Conservation (phyloP, 2,329 filamentous ascomycete genomes). For the Epichloe brachyelytri region DNA sequence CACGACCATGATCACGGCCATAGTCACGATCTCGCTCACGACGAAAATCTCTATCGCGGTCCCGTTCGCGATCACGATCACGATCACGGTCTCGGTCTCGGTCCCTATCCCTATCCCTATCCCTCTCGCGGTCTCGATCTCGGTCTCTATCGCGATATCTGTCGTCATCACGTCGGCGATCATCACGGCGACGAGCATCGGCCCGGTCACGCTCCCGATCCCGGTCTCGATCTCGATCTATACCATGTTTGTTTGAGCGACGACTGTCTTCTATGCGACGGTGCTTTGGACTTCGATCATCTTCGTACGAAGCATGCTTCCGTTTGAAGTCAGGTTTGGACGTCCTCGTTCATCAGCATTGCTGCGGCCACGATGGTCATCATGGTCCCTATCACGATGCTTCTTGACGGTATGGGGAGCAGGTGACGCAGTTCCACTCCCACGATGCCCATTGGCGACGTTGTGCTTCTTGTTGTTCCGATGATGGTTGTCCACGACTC, state of each 20-base stretch:
- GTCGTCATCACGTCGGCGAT: constrained; percentile 11
- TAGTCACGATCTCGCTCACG: constrained; percentile 13
- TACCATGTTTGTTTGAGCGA: constrained; percentile 23
- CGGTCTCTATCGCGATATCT: constrained; percentile 12
- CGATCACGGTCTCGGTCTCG: constrained; percentile 6
- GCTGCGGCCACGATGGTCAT: constrained; percentile 38
- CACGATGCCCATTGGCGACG: constrained; percentile 46
- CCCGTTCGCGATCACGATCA: constrained; percentile 9
- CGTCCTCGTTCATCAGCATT: constrained; percentile 36
- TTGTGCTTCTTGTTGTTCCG: constrained; percentile 76
- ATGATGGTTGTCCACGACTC: constrained; percentile 81
- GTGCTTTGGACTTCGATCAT: constrained; percentile 29
- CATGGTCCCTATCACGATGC: constrained; percentile 35
- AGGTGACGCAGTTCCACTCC: constrained; percentile 57
- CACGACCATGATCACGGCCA: constrained; percentile 13
- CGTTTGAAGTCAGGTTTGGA: constrained; percentile 45
- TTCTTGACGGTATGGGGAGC: constrained; percentile 38
- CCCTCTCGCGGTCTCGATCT: constrained; percentile 7
- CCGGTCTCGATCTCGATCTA: constrained; percentile 21
- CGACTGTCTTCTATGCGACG: constrained; percentile 28
- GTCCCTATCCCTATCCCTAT: not conserved
- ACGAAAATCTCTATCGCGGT: constrained; percentile 11
- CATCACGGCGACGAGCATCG: constrained; percentile 4
- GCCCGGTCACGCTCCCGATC: constrained; percentile 4
- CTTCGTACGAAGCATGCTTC: constrained; percentile 42